These are phyloP conservation scores for Geotrichum candidum DNA, from an alignment of 1,139 yeast genomes.

Conservation along the genomic window DNA sequence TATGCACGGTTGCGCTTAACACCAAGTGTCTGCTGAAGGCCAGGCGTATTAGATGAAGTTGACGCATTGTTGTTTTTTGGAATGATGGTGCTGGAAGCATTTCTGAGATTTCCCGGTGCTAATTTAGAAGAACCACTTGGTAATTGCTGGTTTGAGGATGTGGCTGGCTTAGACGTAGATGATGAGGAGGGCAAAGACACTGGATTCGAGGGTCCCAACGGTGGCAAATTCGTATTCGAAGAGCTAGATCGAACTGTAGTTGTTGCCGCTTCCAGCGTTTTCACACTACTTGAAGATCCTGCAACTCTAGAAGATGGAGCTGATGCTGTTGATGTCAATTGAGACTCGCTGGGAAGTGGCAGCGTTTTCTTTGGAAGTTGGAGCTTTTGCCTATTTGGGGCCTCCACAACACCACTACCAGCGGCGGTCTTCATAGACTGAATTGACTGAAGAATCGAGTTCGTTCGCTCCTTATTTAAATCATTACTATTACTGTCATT, in stretches of 20 bases:
- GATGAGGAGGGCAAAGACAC: neutral
- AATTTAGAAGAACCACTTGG: neutral
- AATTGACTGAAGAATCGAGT: neutral
- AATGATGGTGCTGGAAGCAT: neutral
- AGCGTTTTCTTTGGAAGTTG: neutral
- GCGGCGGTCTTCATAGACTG: neutral
- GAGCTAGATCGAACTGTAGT: neutral
- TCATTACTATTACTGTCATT: neutral
- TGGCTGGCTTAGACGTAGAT: neutral
- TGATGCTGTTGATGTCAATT: neutral
- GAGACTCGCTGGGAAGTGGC: neutral
- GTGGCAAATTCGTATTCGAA: neutral
- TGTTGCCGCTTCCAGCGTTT: neutral
- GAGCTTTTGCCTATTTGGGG: neutral
- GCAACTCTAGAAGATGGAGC: neutral
- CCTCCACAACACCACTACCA: neutral
- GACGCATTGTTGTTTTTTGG: neutral
- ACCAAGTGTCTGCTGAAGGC: conserved; percentile 1
- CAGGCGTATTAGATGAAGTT: neutral
- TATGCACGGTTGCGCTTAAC: conserved; percentile 15
- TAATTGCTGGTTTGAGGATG: conserved; percentile 1
- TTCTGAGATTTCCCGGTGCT: conserved; percentile 5
- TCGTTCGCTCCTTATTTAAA: neutral
- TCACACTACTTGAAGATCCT: neutral
- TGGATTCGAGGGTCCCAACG: neutral